Evolutionary conservation across 345 rosid genomes (phyloP).

Genomic region (Hibiscus tridactylites): DNA sequence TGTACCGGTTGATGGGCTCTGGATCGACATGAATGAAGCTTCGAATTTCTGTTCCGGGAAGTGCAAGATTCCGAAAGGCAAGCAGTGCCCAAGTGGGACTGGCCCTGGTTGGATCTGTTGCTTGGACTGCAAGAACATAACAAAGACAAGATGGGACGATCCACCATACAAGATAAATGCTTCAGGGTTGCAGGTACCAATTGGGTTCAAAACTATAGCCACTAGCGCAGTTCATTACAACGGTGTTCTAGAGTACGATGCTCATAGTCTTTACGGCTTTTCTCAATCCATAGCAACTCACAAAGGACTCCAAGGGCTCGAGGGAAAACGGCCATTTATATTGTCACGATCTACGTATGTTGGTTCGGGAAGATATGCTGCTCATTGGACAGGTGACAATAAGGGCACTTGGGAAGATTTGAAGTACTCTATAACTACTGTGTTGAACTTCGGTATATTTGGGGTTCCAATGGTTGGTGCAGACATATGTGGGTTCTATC

Average conservation of each 20-base stretch:
- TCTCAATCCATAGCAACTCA: constrained; percentile 85
- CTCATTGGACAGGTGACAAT: constrained; percentile 98
- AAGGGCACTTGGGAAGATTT: constrained; percentile 89
- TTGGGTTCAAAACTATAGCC: constrained; percentile 91
- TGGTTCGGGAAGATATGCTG: constrained; percentile 84
- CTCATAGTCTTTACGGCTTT: constrained; percentile 89
- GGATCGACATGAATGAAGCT: constrained; percentile 98
- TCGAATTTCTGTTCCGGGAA: constrained; percentile 84
- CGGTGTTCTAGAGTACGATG: constrained; percentile 84
- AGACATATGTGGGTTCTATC: constrained; percentile 94
- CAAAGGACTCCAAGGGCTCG: constrained; percentile 62
- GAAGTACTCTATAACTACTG: constrained; percentile 73
- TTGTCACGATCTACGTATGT: constrained; percentile 78
- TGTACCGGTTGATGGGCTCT: constrained; percentile 81
- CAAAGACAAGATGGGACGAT: constrained; percentile 82
- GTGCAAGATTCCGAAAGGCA: constrained; percentile 64
- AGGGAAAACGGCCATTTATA: constrained; percentile 90
- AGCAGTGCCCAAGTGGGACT: constrained; percentile 60
- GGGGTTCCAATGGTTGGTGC: constrained; percentile 98
- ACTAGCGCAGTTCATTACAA: constrained; percentile 88
- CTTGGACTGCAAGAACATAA: constrained; percentile 95
- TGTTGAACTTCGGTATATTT: constrained; percentile 86
- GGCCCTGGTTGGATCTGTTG: constrained; percentile 96
- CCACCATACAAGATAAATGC: constrained; percentile 98
- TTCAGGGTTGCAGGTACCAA: constrained; percentile 59